Conservation (phyloP, 805 yeast species). For the Komagataella mondaviorum region DNA sequence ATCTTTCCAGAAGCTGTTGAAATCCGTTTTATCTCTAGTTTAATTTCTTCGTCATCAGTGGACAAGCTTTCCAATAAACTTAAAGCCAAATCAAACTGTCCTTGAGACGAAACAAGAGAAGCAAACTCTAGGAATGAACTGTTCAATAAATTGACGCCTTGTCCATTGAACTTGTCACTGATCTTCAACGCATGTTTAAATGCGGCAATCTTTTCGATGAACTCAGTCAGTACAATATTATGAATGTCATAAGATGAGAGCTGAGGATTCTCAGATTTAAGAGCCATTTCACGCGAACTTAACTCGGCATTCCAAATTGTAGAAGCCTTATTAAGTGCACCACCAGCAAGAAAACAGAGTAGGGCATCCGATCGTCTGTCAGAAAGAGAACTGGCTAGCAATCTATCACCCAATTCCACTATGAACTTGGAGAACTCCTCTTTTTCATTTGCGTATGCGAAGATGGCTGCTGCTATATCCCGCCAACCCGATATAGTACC, state of each 20-base stretch:
- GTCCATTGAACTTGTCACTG: constrained; percentile 21
- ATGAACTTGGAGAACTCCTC: constrained; percentile 40
- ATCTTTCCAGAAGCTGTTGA: constrained; percentile 24
- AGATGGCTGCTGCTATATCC: constrained; percentile 57
- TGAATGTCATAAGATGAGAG: constrained; percentile 72
- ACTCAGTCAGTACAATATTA: constrained; percentile 64
- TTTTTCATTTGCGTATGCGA: constrained; percentile 36
- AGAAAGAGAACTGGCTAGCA: constrained; percentile 27
- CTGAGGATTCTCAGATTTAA: constrained; percentile 28
- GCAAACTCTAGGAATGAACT: constrained; percentile 72
- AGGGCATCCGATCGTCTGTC: constrained; percentile 60
- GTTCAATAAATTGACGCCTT: constrained; percentile 35
- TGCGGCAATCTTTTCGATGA: constrained; percentile 74
- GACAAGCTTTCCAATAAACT: constrained; percentile 46
- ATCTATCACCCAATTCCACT: constrained; percentile 65
- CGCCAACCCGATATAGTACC: constrained; percentile 77
- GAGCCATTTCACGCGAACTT: constrained; percentile 23
- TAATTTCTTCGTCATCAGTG: constrained; percentile 64
- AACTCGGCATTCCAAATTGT: constrained; percentile 74
- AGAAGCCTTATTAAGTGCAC: constrained; percentile 67
- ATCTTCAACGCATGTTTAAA: constrained; percentile 39
- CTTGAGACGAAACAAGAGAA: constrained; percentile 64
- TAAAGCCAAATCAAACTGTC: constrained; percentile 72
- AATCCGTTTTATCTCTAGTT: constrained; percentile 68
- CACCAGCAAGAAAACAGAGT: constrained; percentile 66